Conservation (phyloP, 306 rosid genomes). For the Parietaria judaica region DNA sequence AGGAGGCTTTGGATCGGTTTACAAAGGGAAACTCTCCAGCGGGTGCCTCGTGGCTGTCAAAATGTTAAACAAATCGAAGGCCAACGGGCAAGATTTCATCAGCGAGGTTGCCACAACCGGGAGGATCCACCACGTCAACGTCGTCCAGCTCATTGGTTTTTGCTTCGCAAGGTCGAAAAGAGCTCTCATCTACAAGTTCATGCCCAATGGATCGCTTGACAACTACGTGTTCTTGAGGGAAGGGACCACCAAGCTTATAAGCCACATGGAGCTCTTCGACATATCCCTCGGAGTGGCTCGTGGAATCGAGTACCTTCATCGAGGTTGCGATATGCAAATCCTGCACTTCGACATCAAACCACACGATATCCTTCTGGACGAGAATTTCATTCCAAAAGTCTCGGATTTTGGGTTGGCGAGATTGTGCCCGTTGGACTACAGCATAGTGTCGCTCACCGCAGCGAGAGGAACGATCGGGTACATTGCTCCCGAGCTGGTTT, state of each 20-base stretch:
- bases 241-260: not conserved
- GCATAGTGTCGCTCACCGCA: not conserved
- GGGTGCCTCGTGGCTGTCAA: not conserved
- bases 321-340: conserved; percentile 9
- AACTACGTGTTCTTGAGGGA: not conserved
- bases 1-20: conserved; percentile 7
- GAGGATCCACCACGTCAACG: conserved; percentile 9
- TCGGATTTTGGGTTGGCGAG: conserved; percentile 11
- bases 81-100: conserved; percentile 1
- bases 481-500: conserved; percentile 12
- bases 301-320: conserved; percentile 7
- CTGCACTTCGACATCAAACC: conserved; percentile 10
- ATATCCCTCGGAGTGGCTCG: conserved; percentile 5
- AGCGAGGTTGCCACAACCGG: conserved; percentile 5
- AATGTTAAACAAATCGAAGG: not conserved
- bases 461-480: conserved; percentile 3
- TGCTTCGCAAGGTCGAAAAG: not conserved
- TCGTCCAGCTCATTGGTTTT: conserved; percentile 3
- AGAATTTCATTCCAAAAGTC: conserved; percentile 4
- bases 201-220: conserved; percentile 7
- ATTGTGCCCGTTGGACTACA: not conserved
- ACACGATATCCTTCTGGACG: conserved; percentile 5
- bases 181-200: conserved; percentile 3
- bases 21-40: conserved; percentile 1
- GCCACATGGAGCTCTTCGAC: not conserved